phyloP scores from a whole-genome alignment of 345 rosid genomes.

The Populus nigra region DNA sequence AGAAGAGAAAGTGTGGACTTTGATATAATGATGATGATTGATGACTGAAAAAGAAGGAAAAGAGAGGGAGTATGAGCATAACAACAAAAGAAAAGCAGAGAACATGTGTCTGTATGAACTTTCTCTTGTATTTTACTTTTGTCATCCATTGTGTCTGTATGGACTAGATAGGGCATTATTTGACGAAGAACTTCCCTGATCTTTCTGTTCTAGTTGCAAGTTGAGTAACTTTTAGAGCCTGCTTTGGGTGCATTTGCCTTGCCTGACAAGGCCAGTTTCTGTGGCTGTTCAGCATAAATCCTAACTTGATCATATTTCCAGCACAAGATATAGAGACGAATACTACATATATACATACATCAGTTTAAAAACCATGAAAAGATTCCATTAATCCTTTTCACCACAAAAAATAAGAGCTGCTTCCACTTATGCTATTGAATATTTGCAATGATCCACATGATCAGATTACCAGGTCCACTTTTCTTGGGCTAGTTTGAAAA shows the following conservation, averaged over 20 bases:
- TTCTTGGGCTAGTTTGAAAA: not conserved
- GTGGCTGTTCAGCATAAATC: not conserved
- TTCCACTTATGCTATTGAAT: not conserved
- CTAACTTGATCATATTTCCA: not conserved
- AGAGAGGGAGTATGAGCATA: not conserved
- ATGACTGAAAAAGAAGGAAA: constrained; percentile 32
- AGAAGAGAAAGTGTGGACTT: constrained; percentile 7
- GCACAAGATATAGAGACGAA: not conserved
- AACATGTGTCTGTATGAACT: constrained; percentile 13
- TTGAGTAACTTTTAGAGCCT: not conserved
- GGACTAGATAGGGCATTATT: constrained; percentile 4
- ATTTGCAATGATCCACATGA: not conserved
- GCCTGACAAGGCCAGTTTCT: not conserved
- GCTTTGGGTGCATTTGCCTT: not conserved
- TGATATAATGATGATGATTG: constrained; percentile 28
- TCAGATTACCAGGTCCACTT: not conserved
- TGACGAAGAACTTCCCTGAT: constrained; percentile 14
- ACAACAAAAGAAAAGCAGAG: not conserved
- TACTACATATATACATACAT: not conserved
- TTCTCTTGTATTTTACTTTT: not conserved
- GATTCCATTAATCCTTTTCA: not conserved
- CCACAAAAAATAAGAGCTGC: not conserved
- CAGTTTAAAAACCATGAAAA: not conserved
- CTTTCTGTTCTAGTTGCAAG: constrained; percentile 4
- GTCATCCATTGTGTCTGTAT: not conserved